Base-by-base conservation (phyloP, 108 stramenopile species). In the Cyclotella kingstonii region DNA sequence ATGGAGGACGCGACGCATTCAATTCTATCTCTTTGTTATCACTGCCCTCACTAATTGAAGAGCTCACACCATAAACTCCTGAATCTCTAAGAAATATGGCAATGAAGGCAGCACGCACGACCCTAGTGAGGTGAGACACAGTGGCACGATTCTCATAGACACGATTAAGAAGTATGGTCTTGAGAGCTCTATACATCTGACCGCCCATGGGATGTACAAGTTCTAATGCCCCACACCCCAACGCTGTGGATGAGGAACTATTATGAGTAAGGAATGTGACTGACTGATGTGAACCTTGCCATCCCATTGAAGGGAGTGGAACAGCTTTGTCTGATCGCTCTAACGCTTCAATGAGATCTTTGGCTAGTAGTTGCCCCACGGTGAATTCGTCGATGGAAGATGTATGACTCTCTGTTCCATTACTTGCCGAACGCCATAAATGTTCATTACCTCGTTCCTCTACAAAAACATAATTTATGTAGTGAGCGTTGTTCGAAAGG, bases 341-440 rank as follows among this genome's bases (percentile, higher is more conserved):
- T 33, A 93, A 42, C 1, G 76, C 74, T 51, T 88, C 84, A 3
- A 89, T 63, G 21, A 77, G 56, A 70, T 93, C 91, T 48, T 72
- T 66, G 0, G 64, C 59, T 28, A 86, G 72, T 6, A 93, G 63
- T 55, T 93, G 92, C n/a, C 89, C 78, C 10, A 93, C 39, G 15
- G 79, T 60, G 59, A 84, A 87, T 59, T 93, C 92, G 50, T 93
- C 92, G 38, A 85, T 76, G 4, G 86, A 63, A 4, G 84, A 80
- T 18, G 92, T 90, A 63, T 90, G 92, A 0, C 87, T 88, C 71
- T 93, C 92, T 8, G 92, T 87, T 12, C 92, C 92, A 70, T 93
- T 93, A 28, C 67, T 77, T n/a, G 81, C 76, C 18, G 86, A 84
- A 48, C 92, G 82, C 87, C 86, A 90, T 10, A 93, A 74, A 33